Evolutionary conservation across 495 filamentous ascomycete genomes (phyloP), one percentile per base, ranked within the genome.

Genomic region (Penicillium salamii): DNA sequence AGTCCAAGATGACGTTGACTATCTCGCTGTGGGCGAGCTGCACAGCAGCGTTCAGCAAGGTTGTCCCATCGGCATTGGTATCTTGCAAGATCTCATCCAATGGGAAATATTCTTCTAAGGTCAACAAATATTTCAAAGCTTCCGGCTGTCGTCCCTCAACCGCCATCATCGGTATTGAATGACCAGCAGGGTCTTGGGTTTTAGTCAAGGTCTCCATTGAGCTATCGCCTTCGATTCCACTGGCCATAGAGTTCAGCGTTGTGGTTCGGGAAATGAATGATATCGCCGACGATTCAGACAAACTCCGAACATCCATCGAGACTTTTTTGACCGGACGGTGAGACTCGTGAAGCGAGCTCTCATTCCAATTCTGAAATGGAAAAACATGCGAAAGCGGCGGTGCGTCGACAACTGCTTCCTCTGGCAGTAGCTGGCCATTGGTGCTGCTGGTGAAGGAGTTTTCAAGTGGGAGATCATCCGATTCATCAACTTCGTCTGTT

Each of bases 161-260:
- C 7, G 92, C 90, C 91, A 99, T 97, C 95, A 97, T 99, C 13
- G 83, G 78, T 15, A 97, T 80, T 5, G 91, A 96, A 59, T 96
- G 86, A 2, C 93, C 92, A 21, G 82, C 78, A 15, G 79, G 74
- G 56, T 91, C 85, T 57, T 93, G 88, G 0, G 90, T 96, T 58
- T 88, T 85, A 3, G 87, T 79, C 5, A 97, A 70, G 6, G 81
- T 86, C 63, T 91, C 88, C 47, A 90, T 84, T 1, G 90, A 95
- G 7, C 83, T 87, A 59, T 96, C 91, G 5, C 89, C 89, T 68
- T 95, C 90, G 24, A 92, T 80, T 5, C 77, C 81, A 53, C 85
- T 88, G 4, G 77, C 75, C 32, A 80, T 78, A 3, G 90, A 93
- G 35, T 83, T 83, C 35, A 91, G 71, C 29, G 89, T 95, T 29